phyloP scores from a whole-genome alignment of 2,329 filamentous ascomycete genomes.

The Penicillium occitanis region DNA sequence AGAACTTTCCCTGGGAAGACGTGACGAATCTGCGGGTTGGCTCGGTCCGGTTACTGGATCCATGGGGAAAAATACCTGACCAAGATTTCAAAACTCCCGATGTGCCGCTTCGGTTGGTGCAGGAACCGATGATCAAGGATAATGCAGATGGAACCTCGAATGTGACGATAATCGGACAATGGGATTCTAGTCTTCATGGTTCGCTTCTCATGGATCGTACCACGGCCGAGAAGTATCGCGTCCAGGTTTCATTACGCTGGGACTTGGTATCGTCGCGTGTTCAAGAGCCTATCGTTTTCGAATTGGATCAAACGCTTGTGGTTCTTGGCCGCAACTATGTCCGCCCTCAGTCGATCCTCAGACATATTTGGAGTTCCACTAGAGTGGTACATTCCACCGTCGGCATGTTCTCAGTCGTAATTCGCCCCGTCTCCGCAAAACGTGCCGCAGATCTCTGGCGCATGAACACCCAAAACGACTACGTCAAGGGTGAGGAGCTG shows the following conservation, averaged over 20 bases:
- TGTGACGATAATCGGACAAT: conserved; percentile 84
- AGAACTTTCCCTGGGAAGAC: conserved; percentile 84
- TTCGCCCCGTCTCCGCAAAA: conserved; percentile 87
- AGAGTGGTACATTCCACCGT: conserved; percentile 85
- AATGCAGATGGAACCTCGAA: conserved; percentile 89
- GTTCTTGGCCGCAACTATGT: conserved; percentile 81
- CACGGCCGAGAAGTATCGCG: conserved; percentile 87
- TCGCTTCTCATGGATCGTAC: conserved; percentile 91
- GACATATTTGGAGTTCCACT: conserved; percentile 79
- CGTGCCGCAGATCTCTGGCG: conserved; percentile 91
- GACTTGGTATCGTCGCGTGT: conserved; percentile 80
- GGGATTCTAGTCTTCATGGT: conserved; percentile 91
- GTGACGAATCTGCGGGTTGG: conserved; percentile 75
- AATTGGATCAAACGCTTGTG: conserved; percentile 75
- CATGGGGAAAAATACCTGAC: conserved; percentile 79
- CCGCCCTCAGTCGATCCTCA: conserved; percentile 82
- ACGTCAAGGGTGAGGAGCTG: conserved; percentile 92
- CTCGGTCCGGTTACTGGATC: conserved; percentile 78
- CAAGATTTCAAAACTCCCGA: conserved; percentile 70
- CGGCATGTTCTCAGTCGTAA: conserved; percentile 79
- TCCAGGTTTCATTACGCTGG: conserved; percentile 85
- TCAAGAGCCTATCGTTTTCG: conserved; percentile 84
- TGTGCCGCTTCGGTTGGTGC: conserved; percentile 72
- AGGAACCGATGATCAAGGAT: conserved; percentile 74
- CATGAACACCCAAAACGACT: conserved; percentile 91